Percentiles rank a stretch among this genome's conserved stretches.
These are phyloP conservation scores for Dactylonectria estremocensis DNA, from an alignment of 2,329 filamentous ascomycete species.

Conservation along the genomic window DNA sequence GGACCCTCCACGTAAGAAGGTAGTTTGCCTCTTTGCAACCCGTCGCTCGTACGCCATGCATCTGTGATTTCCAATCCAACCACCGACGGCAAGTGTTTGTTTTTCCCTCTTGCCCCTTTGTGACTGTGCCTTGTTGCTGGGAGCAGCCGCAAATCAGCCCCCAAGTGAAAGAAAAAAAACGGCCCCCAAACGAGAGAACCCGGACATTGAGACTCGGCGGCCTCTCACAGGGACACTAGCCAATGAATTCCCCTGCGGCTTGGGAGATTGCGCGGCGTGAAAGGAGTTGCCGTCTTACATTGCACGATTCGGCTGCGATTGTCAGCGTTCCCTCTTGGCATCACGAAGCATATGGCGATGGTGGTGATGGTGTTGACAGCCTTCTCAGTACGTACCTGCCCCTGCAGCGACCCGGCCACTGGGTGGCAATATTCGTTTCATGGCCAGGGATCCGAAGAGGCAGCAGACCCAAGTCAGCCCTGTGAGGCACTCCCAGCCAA, in stretches of 20 bases:
- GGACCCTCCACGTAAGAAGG: background rate
- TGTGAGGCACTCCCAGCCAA: conserved; percentile 25
- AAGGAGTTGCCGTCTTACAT: background rate
- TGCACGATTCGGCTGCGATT: background rate
- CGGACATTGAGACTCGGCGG: conserved; percentile 23
- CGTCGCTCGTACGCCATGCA: background rate
- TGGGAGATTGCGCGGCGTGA: background rate
- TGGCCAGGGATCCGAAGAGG: background rate
- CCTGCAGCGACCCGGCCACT: conserved; percentile 11
- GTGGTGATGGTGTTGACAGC: conserved; percentile 23
- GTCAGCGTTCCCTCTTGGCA: background rate
- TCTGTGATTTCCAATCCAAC: conserved; percentile 14
- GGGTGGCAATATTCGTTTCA: conserved; percentile 30
- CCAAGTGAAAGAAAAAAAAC: conserved; percentile 6
- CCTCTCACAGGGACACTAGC: conserved; percentile 15
- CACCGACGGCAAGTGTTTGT: background rate
- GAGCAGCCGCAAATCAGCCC: conserved; percentile 13
- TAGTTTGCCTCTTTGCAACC: background rate
- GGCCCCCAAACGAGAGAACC: conserved; percentile 21
- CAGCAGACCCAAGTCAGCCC: conserved; percentile 24
- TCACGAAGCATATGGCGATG: background rate
- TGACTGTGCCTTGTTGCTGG: background rate
- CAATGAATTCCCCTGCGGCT: conserved; percentile 14
- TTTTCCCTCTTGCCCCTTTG: background rate
- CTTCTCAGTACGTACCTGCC: conserved; percentile 8